These are phyloP conservation scores for Daldinia grandis DNA, from an alignment of 495 filamentous ascomycete species.

Conservation along the genomic window DNA sequence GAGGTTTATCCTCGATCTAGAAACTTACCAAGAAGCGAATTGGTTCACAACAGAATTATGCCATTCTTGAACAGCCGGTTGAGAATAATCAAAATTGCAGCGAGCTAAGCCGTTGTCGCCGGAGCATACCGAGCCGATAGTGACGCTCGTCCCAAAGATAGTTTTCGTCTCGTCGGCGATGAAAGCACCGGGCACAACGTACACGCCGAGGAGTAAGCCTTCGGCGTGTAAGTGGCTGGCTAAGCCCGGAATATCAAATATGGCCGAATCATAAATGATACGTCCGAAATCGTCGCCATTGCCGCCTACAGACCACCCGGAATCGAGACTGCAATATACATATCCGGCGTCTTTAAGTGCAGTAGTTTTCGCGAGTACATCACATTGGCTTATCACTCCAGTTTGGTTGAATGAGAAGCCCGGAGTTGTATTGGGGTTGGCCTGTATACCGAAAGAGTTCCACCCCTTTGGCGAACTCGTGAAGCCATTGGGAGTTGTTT, in stretches of 20 bases:
- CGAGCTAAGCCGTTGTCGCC: conserved; percentile 38
- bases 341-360: conserved; percentile 36
- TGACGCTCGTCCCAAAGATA: conserved; percentile 42
- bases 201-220: conserved; percentile 44
- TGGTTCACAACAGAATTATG: conserved; percentile 45
- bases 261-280: conserved; percentile 37
- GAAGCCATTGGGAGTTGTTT: conserved; percentile 33
- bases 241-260: conserved; percentile 37
- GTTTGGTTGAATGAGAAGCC: conserved; percentile 35
- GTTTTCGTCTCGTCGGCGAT: conserved; percentile 36
- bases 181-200: conserved; percentile 43
- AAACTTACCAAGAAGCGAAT: conserved; percentile 38
- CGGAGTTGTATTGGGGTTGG: conserved; percentile 17
- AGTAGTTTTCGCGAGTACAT: conserved; percentile 21
- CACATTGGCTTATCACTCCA: conserved; percentile 33
- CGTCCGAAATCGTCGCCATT: conserved; percentile 44
- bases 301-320: conserved; percentile 41
- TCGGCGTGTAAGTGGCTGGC: conserved; percentile 37
- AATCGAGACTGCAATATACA: conserved; percentile 43
- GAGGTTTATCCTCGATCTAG: not conserved
- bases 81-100: conserved; percentile 44
- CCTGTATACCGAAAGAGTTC: conserved; percentile 40
- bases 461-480: conserved; percentile 32
- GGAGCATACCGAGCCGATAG: conserved; percentile 37
- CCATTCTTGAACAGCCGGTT: conserved; percentile 43